Conservation (phyloP, 2,329 filamentous ascomycete species). For the Mycosphaerella sp. region DNA sequence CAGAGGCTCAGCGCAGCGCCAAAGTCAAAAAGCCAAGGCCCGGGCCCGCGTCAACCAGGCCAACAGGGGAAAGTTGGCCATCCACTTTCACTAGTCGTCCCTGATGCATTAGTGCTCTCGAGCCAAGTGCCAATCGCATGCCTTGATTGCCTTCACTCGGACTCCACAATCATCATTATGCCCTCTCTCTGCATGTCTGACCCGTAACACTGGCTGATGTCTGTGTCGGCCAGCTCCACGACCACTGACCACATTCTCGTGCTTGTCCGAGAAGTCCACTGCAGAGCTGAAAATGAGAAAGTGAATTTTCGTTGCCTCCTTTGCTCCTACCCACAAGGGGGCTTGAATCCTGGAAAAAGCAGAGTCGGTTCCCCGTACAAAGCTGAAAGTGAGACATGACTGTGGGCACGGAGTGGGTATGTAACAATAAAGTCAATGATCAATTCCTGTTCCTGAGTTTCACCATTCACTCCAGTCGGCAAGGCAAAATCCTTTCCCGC, state of each 20-base stretch:
- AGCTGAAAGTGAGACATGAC: background rate
- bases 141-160: constrained; percentile 5
- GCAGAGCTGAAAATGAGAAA: background rate
- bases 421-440: too few relatives aligned
- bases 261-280: background rate
- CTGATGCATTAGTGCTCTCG: constrained; percentile 9
- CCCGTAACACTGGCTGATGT: constrained; percentile 10
- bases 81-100: background rate
- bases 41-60: constrained; percentile 4
- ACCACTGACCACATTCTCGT: constrained; percentile 2
- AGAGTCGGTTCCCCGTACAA: too few relatives aligned
- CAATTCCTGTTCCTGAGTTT: constrained; percentile 14
- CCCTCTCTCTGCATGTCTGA: constrained; percentile 11
- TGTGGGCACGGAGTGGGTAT: background rate
- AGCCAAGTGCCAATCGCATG: constrained; percentile 15
- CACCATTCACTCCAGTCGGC: constrained; percentile 7
- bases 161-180: constrained; percentile 17
- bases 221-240: too few relatives aligned
- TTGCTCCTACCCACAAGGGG: too few relatives aligned
- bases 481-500: constrained; percentile 5
- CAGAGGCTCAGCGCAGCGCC: too few relatives aligned
- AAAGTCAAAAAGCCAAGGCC: background rate
- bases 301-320: background rate
- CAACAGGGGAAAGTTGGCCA: constrained; percentile 4
- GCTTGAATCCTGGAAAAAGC: background rate